Evolutionary conservation across 2,329 filamentous ascomycete genomes (phyloP), one percentile per base, ranked within the genome.

Genomic region (Microdochium bolleyi): DNA sequence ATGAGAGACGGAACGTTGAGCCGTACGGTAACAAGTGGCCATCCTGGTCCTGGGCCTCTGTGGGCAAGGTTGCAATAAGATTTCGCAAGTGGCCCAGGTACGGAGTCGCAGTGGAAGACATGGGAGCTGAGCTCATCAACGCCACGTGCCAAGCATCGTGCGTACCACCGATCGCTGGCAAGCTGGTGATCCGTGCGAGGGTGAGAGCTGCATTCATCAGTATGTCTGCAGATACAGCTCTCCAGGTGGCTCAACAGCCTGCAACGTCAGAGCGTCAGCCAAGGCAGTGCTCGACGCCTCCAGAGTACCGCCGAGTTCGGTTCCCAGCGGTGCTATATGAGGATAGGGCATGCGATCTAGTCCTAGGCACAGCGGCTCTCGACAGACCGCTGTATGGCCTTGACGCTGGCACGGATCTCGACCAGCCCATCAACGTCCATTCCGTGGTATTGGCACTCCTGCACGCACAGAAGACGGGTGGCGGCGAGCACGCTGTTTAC

Each of bases 11-110:
- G 2, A 14, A 50, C 3, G 53, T 57, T 22, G 24, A 8, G 14
- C 13, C 16, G 1, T 25, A 24, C 0, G 48, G 37, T 2, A 52
- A 25, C 8, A 19, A 48, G 11, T 52, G 53, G 21, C 60, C 58
- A 1, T 56, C 56, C 0, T 62, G 60, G 60, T 57, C 57, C n/a
- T 62, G 58, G 60, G 54, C 54, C 14, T 55, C 56, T 1, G 58
- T 59, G 4, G 58, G 58, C 38, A 54, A 53, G 37, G 56, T 54
- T 4, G 52, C 54, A 7, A 22, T 57, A n/a, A 54, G 52, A 19
- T 56, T 55, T 24, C 50, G 53, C 34, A 46, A 24, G 21, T 46
- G 41, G 41, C 41, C 16, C 19, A 24, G 14, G 7, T 19, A 22
- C 9, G n/a, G 13, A 13, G n/a, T 19, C 7, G 13, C 8, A 10